Conservation (phyloP, 306 rosid genomes). For the Cucurbita pepo region DNA sequence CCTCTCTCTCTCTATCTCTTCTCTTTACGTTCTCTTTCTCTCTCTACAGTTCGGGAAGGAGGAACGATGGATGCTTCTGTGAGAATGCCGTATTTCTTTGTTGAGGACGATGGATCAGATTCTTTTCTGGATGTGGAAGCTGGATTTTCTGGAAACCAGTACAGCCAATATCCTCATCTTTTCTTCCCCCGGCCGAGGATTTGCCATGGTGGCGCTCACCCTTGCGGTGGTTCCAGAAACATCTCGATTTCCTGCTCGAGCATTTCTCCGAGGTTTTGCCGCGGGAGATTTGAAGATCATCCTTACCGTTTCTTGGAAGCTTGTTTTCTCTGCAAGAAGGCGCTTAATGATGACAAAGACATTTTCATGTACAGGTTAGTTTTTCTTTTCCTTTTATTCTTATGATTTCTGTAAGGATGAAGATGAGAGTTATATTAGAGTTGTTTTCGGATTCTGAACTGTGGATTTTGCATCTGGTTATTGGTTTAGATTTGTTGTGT, state of each 20-base stretch:
- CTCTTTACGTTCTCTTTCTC: not conserved
- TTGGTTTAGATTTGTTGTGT: not conserved
- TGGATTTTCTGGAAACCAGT: constrained; percentile 39
- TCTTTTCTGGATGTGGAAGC: constrained; percentile 42
- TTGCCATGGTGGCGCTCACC: not conserved
- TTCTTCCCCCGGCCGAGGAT: not conserved
- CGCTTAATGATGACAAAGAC: constrained; percentile 42
- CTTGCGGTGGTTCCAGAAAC: not conserved
- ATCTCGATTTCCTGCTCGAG: constrained; percentile 23
- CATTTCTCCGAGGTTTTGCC: constrained; percentile 50
- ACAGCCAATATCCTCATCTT: constrained; percentile 1
- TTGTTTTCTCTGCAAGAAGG: constrained; percentile 66
- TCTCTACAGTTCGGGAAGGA: not conserved
- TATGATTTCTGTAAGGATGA: not conserved
- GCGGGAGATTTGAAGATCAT: constrained; percentile 60
- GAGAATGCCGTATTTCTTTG: constrained; percentile 45
- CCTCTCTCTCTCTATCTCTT: not conserved
- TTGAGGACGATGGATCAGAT: constrained; percentile 40
- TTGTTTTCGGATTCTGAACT: not conserved
- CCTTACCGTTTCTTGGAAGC: constrained; percentile 62
- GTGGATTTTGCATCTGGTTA: not conserved
- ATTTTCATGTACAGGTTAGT: constrained; percentile 92
- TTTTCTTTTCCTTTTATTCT: not conserved
- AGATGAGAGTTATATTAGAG: not conserved
- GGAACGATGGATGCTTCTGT: constrained; percentile 24